Base-by-base conservation (phyloP, 805 yeast genomes). In the Zygotorulaspora sp. region DNA sequence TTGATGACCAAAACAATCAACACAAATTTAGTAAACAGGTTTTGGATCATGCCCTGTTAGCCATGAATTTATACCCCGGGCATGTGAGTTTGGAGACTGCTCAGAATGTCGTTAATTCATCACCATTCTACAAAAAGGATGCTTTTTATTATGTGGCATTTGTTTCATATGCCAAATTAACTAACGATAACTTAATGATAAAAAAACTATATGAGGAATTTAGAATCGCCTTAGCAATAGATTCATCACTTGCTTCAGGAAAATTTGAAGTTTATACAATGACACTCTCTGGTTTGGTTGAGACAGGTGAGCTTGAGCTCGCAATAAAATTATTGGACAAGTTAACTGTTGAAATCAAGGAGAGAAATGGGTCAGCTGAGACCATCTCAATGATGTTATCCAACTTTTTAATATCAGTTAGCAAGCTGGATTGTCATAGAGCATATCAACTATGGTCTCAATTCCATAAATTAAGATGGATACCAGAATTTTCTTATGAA, bases 311-410 rank as follows among this genome's bases (percentile, higher is more conserved):
- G 45, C 46, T 68, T 24, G 63, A 66, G 6, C 48, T 71, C 27
- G 79, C 86, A 3, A 69, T 81, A 1, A 66, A 71, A 41, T 70
- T 80, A 39, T 61, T 83, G 49, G 83, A 81, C 52, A 63, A 68
- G 27, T 63, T 80, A 5, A 55, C 81, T 28, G 48, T 65, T 0
- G 72, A 74, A 30, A 68, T 68, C 48, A 67, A 66, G 49, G 50
- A 57, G 15, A 58, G 60, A 33, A 54, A 57, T 24, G 63, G 65
- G 10, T 51, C 54, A 13, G 55, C 57, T 18, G 30, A 53, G 6
- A 63, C 65, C 38, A 61, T 75, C 15, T 62, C 72, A 1, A 35
- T 57, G 29, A 52, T 77, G 7, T 48, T 76, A 22, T 68, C 79
- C 2, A 58, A 65, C 9, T 77, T 71, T 44, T 45, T 76, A 17